Percentiles rank a stretch among this genome's conserved stretches.
These are phyloP conservation scores for Vigna nakashimae DNA, from an alignment of 306 rosid genomes.

Conservation along the genomic window DNA sequence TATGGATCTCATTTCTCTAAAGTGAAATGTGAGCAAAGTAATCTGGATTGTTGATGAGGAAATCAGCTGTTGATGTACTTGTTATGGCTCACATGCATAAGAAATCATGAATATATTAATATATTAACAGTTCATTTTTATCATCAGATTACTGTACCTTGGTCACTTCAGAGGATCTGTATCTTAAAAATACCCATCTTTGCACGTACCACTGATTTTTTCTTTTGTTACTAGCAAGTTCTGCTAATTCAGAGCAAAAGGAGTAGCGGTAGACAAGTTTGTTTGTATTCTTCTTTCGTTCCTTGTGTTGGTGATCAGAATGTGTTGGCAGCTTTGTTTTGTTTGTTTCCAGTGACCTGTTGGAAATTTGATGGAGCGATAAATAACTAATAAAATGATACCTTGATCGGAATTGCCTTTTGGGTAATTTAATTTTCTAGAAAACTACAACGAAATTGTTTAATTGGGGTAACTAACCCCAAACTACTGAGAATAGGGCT, in stretches of 20 bases:
- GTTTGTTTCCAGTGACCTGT: not conserved
- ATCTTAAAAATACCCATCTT: not conserved
- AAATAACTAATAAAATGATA: not conserved
- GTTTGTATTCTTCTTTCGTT: constrained; percentile 9
- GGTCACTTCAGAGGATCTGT: not conserved
- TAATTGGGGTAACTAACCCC: not conserved
- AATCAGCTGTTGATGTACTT: not conserved
- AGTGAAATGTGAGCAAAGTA: not conserved
- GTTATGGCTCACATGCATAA: not conserved
- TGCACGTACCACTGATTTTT: not conserved
- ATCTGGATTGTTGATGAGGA: not conserved
- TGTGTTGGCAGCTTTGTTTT: not conserved
- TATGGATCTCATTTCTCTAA: not conserved
- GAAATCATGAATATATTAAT: not conserved
- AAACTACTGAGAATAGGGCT: not conserved
- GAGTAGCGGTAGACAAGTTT: not conserved
- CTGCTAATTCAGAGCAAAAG: constrained; percentile 2
- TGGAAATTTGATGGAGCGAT: constrained; percentile 17
- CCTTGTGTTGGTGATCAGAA: not conserved
- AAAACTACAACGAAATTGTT: not conserved
- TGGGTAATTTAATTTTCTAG: not conserved
- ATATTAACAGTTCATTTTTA: not conserved
- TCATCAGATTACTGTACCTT: not conserved
- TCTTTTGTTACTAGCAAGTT: not conserved
- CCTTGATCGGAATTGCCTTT: not conserved